Conservation (phyloP, 2,329 filamentous ascomycete genomes). For the Clarireedia homoeocarpa region DNA sequence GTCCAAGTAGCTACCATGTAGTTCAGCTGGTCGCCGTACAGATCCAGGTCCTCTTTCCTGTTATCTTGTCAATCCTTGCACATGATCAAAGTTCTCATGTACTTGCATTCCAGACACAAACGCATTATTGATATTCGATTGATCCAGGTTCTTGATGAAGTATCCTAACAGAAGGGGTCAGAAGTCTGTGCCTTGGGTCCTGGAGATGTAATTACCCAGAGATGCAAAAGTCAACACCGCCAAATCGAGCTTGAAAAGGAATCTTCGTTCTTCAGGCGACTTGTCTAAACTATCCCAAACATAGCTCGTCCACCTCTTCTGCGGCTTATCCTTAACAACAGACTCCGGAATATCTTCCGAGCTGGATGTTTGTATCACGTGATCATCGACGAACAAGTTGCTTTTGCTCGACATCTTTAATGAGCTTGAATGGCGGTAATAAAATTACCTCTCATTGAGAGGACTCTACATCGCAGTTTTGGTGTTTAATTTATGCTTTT, state of each 20-base stretch:
- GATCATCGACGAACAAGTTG: background rate
- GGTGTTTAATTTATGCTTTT: background rate
- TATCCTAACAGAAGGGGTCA: conserved; percentile 32
- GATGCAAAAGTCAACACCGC: conserved; percentile 31
- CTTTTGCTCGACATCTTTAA: conserved; percentile 7
- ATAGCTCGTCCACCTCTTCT: conserved; percentile 32
- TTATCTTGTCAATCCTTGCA: conserved; percentile 13
- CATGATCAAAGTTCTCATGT: conserved; percentile 14
- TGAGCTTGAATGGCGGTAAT: background rate
- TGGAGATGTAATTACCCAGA: background rate
- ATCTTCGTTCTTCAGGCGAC: conserved; percentile 37
- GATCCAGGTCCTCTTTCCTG: conserved; percentile 33
- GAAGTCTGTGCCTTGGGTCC: background rate
- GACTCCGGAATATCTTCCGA: background rate
- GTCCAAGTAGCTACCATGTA: conserved; percentile 14
- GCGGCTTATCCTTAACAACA: conserved; percentile 14
- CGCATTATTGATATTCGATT: conserved; percentile 38
- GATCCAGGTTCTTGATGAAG: conserved; percentile 42
- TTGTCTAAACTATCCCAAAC: conserved; percentile 42
- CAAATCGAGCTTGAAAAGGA: conserved; percentile 42
- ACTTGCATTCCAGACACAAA: conserved; percentile 38
- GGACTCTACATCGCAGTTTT: background rate
- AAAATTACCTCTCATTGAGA: background rate
- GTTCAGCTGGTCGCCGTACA: conserved; percentile 42
- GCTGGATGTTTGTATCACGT: conserved; percentile 1